Evolutionary conservation across 305 asterid species (phyloP).

Genomic region (Fraxinus albicans): DNA sequence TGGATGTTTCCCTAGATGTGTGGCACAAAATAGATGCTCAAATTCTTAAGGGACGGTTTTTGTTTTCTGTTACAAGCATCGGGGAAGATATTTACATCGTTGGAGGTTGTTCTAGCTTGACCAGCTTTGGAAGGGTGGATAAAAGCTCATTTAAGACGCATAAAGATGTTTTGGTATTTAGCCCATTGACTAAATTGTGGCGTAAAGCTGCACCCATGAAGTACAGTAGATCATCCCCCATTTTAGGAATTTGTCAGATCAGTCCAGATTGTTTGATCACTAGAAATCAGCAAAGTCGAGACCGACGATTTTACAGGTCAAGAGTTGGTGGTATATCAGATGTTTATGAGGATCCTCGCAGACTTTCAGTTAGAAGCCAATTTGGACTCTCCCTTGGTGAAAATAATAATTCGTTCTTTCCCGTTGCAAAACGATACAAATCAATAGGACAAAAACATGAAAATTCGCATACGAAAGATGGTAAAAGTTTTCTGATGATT

Average conservation of each 20-base stretch:
- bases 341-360: conserved; percentile 94
- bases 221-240: conserved; percentile 77
- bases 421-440: conserved; percentile 40
- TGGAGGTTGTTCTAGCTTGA: conserved; percentile 94
- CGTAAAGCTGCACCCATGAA: conserved; percentile 82
- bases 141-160: conserved; percentile 86
- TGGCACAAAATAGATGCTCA: conserved; percentile 84
- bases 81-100: conserved; percentile 62
- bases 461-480: conserved; percentile 37
- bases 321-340: conserved; percentile 70
- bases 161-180: conserved; percentile 70
- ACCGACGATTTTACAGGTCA: conserved; percentile 53
- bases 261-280: conserved; percentile 43
- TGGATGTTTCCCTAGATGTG: conserved; percentile 63
- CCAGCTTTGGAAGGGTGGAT: conserved; percentile 79
- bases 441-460: conserved; percentile 43
- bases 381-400: conserved; percentile 60
- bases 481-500: conserved; percentile 53
- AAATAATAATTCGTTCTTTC: conserved; percentile 42
- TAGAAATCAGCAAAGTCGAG: conserved; percentile 65
- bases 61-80: conserved; percentile 69
- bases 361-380: conserved; percentile 79
- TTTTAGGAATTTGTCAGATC: conserved; percentile 71
- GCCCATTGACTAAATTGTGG: conserved; percentile 73
- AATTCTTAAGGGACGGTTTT: conserved; percentile 66